A percentile compares a stretch with the other conserved stretches of the same genome.
Conservation (phyloP, 305 asterid species). For the Fraxinus paxiana region DNA sequence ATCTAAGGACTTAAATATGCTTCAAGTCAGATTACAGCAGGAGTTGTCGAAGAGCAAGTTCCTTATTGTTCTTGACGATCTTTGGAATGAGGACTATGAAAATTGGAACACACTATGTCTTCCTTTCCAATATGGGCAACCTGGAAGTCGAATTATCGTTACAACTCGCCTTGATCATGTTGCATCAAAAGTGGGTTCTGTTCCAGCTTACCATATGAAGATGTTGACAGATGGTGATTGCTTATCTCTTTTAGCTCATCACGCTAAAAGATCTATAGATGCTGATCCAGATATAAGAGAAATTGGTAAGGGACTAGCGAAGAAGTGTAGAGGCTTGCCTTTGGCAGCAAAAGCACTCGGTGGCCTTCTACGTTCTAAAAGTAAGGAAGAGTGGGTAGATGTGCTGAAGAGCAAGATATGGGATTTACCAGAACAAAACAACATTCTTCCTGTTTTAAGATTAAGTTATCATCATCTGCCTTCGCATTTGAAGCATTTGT, state of each 20-base stretch:
- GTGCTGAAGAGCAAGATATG: conserved; percentile 52
- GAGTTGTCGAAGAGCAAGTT: conserved; percentile 39
- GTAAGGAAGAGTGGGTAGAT: conserved; percentile 43
- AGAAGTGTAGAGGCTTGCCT: conserved; percentile 62
- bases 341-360: conserved; percentile 61
- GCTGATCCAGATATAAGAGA: conserved; percentile 27
- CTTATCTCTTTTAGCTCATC: conserved; percentile 38
- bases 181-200: conserved; percentile 43
- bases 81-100: conserved; percentile 48
- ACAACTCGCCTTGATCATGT: conserved; percentile 53
- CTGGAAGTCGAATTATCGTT: conserved; percentile 54
- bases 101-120: conserved; percentile 39
- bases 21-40: conserved; percentile 43
- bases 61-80: conserved; percentile 61
- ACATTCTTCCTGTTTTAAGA: conserved; percentile 42
- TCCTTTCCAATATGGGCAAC: conserved; percentile 41
- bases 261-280: conserved; percentile 32
- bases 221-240: conserved; percentile 37
- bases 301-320: conserved; percentile 41
- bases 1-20: conserved; percentile 42
- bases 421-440: conserved; percentile 31
- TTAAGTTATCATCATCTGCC: conserved; percentile 57
- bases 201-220: conserved; percentile 42
- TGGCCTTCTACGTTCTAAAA: conserved; percentile 43
- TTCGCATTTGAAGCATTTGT: conserved; percentile 42